These are phyloP conservation scores for Penicillium expansum DNA, from an alignment of 2,329 filamentous ascomycete species.

Conservation along the genomic window DNA sequence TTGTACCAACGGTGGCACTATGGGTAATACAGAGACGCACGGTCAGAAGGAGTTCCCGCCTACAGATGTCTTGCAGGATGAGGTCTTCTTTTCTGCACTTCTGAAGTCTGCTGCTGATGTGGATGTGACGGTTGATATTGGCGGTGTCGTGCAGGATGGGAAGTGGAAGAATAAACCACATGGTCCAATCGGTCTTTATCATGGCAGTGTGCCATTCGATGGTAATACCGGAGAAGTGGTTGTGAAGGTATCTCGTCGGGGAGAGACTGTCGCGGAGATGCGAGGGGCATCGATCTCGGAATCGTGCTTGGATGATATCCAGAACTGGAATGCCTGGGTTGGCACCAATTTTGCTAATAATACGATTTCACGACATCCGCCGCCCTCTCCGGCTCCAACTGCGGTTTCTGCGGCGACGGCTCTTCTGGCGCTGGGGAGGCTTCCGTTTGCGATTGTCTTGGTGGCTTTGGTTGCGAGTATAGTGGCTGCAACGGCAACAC, in stretches of 20 bases:
- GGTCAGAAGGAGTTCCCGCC: not conserved
- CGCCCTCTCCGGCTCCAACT: not conserved
- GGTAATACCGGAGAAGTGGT: conserved; percentile 3
- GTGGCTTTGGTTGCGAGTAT: conserved; percentile 7
- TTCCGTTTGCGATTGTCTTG: conserved; percentile 1
- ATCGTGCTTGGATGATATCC: not conserved
- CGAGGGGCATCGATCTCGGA: conserved; percentile 2
- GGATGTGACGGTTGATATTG: conserved; percentile 1
- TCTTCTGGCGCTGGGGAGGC: not conserved
- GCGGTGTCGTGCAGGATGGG: not conserved
- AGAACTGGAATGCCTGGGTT: conserved; percentile 11
- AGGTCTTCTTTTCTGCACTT: conserved; percentile 4
- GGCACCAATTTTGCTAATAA: conserved; percentile 4
- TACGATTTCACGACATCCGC: not conserved
- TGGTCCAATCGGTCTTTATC: not conserved
- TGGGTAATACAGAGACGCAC: conserved; percentile 4
- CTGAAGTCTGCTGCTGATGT: not conserved
- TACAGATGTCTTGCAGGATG: conserved; percentile 2
- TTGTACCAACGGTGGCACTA: conserved; percentile 3
- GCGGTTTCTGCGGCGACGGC: conserved; percentile 1
- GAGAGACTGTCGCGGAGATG: conserved; percentile 2
- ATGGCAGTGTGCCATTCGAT: conserved; percentile 7
- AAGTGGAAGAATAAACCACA: conserved; percentile 1
- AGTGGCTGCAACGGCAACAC: not conserved
- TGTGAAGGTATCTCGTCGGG: conserved; percentile 3